Base-by-base conservation (phyloP, 2,329 filamentous ascomycete species). In the Sordariomycetes sp. region DNA sequence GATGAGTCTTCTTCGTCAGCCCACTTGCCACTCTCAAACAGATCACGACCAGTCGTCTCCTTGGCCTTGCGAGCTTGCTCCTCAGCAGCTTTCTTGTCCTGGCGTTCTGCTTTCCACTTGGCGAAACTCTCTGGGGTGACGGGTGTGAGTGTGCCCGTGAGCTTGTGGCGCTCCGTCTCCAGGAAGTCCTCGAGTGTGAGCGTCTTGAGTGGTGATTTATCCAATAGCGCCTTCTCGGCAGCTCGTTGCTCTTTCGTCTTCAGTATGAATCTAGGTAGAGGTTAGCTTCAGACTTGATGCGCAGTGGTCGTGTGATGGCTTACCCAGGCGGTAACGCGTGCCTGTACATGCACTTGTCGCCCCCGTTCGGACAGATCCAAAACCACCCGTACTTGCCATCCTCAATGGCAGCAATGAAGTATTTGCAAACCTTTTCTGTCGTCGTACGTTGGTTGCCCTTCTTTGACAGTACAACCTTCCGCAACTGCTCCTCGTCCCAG, bases 321-420 rank as follows among this genome's bases (percentile, higher is more conserved):
- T 76, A 93, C 85, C 92, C 92, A 52, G 88, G 84, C 48, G 93
- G 92, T 49, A 98, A 71, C 51, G 84, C 87, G 60, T 98, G 92
- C 63, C 84, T 88, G 58, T 98, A 98, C 82, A 92, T 96, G 82
- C 92, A 98, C 62, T 94, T 86, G 55, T 98, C 83, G 43, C 85
- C 90, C 44, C 87, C 88, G 53, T 96, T 96, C 30, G 92, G 92
- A 72, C 92, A 98, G 39, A 79, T 72, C 92, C 92, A 98, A 64
- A 98, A 96, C 92, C 92, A 98, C 42, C 92, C 92, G 51, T 98
- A 98, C 63, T 96, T 98, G 50, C 87, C 85, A 54, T 98, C 92
- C 63, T 98, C 92, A 42, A 98, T 92, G 18, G 92, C 92, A 46
- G 88, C 81, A 55, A 96, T 92, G 58, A 98, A 98, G 69, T 68